A percentile compares a stretch with the other conserved stretches of the same genome.
Conservation (phyloP, 2,329 filamentous ascomycete species). For the Ascochyta pisi region DNA sequence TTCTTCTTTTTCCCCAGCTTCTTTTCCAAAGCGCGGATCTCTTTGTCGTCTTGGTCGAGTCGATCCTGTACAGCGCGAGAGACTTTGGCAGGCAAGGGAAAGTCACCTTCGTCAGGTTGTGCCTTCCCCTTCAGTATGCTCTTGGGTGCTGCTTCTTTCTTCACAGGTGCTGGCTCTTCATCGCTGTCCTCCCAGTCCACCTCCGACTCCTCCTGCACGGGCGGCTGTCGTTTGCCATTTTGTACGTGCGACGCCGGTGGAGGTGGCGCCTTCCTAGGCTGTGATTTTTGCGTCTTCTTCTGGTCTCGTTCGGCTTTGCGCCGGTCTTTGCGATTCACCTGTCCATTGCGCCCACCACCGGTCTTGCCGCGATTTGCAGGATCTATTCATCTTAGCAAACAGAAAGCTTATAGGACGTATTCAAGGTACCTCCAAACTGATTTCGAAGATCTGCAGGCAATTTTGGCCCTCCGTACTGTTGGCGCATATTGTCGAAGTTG, state of each 20-base stretch:
- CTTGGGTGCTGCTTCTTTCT: conserved; percentile 40
- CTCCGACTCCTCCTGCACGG: conserved; percentile 34
- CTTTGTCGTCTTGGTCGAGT: conserved; percentile 81
- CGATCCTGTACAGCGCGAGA: conserved; percentile 59
- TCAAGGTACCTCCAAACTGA: conserved; percentile 48
- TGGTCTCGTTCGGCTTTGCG: conserved; percentile 70
- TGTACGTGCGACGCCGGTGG: conserved; percentile 22
- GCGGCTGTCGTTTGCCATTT: conserved; percentile 23
- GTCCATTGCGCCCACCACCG: conserved; percentile 37
- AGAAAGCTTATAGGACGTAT: not conserved
- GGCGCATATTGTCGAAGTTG: conserved; percentile 45
- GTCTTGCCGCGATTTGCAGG: conserved; percentile 34
- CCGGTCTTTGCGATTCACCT: conserved; percentile 65
- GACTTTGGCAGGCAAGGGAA: conserved; percentile 34
- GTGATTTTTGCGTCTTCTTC: conserved; percentile 60
- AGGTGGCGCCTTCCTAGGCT: conserved; percentile 9
- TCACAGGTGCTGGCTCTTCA: conserved; percentile 33
- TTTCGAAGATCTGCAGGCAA: conserved; percentile 55
- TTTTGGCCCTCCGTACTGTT: conserved; percentile 51
- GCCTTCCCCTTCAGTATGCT: conserved; percentile 37
- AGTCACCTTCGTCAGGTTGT: conserved; percentile 11
- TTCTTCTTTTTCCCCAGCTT: conserved; percentile 82
- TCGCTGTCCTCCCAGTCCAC: conserved; percentile 44
- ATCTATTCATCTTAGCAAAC: conserved; percentile 28
- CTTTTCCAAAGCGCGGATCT: conserved; percentile 86